These are phyloP conservation scores for Penstemon eatonii DNA, from an alignment of 257 asterid genomes.

Conservation along the genomic window DNA sequence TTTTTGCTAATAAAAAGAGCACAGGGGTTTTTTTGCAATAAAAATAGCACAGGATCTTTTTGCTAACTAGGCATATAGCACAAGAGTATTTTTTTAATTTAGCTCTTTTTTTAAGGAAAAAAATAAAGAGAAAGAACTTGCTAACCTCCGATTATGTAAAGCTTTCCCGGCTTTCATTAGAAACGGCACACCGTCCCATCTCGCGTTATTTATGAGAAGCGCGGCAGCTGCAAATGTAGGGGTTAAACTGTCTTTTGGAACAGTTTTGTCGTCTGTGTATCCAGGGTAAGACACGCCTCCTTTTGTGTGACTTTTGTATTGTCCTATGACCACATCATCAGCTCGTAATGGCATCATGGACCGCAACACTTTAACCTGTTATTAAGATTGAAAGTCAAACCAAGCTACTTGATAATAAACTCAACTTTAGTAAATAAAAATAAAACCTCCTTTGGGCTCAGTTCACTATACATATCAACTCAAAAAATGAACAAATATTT, in stretches of 20 bases:
- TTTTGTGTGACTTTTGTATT: conserved; percentile 74
- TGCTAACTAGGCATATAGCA: no score
- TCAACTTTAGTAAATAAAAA: no score
- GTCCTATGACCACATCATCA: conserved; percentile 79
- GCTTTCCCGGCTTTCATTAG: conserved; percentile 99
- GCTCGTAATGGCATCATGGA: conserved; percentile 73
- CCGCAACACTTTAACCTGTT: conserved; percentile 92
- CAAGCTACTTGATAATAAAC: no score
- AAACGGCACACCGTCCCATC: conserved; percentile 99
- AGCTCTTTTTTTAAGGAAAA: neutral
- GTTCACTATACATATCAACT: no score
- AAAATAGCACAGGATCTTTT: no score
- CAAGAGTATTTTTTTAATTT: no score
- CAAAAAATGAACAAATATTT: no score
- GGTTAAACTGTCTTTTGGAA: conserved; percentile 81
- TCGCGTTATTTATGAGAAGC: conserved; percentile 81
- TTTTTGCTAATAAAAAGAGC: no score
- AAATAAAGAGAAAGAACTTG: conserved; percentile 1
- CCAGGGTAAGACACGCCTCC: conserved; percentile 75
- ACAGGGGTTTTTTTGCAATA: no score
- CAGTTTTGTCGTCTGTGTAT: conserved; percentile 90
- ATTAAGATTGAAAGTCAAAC: conserved; percentile 3
- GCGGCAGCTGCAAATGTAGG: conserved; percentile 99
- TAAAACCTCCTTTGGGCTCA: no score
- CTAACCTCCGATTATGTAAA: conserved; percentile 69